A percentile compares a stretch with the other conserved stretches of the same genome.
phyloP scores from a whole-genome alignment of 2,329 filamentous ascomycete species.

The Sarocladium oryzae region DNA sequence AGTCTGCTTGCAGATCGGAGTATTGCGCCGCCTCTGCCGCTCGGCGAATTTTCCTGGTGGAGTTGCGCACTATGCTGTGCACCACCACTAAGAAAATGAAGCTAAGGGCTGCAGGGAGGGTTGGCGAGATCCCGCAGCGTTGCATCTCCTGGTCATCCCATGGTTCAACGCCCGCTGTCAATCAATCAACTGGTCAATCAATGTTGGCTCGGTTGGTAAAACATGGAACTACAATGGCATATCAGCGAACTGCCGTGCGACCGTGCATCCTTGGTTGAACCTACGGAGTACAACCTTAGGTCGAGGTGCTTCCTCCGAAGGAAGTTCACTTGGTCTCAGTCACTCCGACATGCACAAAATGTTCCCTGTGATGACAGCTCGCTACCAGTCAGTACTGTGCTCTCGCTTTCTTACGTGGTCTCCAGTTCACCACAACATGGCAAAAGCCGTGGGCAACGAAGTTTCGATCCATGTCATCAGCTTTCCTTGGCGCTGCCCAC shows the following conservation, averaged over 20 bases:
- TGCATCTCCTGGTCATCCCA: neutral
- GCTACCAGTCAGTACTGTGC: too few relatives aligned
- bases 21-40: constrained; percentile 5
- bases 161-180: neutral
- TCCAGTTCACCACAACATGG: too few relatives aligned
- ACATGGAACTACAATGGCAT: neutral
- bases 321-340: too few relatives aligned
- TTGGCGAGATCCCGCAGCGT: neutral
- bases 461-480: neutral
- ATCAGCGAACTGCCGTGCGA: neutral
- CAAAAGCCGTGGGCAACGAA: too few relatives aligned
- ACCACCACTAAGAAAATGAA: neutral
- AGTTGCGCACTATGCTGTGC: neutral
- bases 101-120: neutral
- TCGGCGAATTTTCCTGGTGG: constrained; percentile 6
- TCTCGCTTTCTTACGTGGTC: too few relatives aligned
- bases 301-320: too few relatives aligned
- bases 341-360: too few relatives aligned
- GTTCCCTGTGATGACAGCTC: too few relatives aligned
- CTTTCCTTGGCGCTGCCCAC: neutral
- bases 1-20: constrained; percentile 2
- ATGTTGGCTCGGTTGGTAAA: neutral
- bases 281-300: too few relatives aligned
- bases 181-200: neutral
- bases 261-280: neutral